Evolutionary conservation across 75 land plant species (phyloP).

Genomic region (Pseudotsuga menziesii): DNA sequence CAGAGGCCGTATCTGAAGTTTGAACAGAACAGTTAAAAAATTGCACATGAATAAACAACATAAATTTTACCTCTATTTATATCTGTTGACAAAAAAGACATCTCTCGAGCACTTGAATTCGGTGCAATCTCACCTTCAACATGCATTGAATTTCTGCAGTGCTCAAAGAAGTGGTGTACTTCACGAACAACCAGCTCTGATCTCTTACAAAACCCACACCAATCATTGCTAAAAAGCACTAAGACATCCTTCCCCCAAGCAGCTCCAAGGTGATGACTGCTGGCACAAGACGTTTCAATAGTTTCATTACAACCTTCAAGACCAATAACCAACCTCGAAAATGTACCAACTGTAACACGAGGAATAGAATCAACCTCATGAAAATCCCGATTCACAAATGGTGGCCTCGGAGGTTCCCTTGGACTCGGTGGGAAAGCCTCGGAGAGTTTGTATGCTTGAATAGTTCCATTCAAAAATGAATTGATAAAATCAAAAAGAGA

Average conservation of each 20-base stretch:
- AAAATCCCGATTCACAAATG: slow-evolving; percentile 75
- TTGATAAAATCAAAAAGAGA: slow-evolving; percentile 26
- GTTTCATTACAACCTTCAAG: slow-evolving; percentile 15
- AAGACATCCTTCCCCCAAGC: slow-evolving; percentile 50
- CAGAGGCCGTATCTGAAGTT: slow-evolving; percentile 5
- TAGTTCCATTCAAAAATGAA: slow-evolving; percentile 37
- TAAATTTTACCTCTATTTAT: slow-evolving; percentile 5
- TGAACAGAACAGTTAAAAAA: not conserved
- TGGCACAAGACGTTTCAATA: not conserved
- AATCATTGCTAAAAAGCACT: slow-evolving; percentile 61
- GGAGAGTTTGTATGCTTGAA: slow-evolving; percentile 45
- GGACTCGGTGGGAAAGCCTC: slow-evolving; percentile 23
- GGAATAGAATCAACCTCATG: slow-evolving; percentile 65
- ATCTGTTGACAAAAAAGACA: not conserved
- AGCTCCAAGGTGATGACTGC: not conserved
- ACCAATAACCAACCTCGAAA: slow-evolving; percentile 43
- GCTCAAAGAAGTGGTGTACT: slow-evolving; percentile 48
- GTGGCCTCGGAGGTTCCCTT: slow-evolving; percentile 40
- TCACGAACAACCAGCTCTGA: slow-evolving; percentile 75
- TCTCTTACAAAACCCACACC: slow-evolving; percentile 86
- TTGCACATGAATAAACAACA: not conserved
- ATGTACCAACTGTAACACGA: slow-evolving; percentile 34
- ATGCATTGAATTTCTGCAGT: slow-evolving; percentile 17
- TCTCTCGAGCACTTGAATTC: slow-evolving; percentile 3
- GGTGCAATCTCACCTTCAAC: slow-evolving; percentile 8